A percentile compares a stretch with the other conserved stretches of the same genome.
These are phyloP conservation scores for Tetraselmis chui DNA, from an alignment of 139 green algal genomes.

Conservation along the genomic window DNA sequence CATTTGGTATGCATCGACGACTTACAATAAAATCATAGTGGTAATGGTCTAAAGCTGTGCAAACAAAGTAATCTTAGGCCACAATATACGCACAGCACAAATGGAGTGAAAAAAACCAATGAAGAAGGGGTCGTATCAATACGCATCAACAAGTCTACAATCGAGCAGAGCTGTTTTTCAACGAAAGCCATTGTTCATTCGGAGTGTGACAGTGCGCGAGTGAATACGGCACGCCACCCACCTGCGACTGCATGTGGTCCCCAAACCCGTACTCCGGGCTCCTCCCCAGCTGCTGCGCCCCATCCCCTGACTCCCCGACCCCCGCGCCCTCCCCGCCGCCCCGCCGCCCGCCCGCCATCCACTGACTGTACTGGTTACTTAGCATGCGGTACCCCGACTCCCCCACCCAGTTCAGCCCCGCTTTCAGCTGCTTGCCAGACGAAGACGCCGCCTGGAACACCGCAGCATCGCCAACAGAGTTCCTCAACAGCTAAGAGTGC, in stretches of 20 bases:
- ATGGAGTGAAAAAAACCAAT: too few species aligned
- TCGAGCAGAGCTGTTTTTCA: too few species aligned
- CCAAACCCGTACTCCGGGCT: not conserved
- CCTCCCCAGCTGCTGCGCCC: not conserved
- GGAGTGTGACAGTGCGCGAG: too few species aligned
- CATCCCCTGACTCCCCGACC: not conserved
- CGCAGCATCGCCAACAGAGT: not conserved
- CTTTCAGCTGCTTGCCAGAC: slow-evolving; percentile 21
- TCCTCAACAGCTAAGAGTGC: not conserved
- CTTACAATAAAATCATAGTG: too few species aligned
- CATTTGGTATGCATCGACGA: too few species aligned
- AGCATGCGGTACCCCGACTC: slow-evolving; percentile 15
- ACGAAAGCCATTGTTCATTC: too few species aligned
- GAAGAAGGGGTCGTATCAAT: too few species aligned
- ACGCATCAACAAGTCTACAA: too few species aligned
- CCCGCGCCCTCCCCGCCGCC: not conserved
- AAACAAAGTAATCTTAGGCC: too few species aligned
- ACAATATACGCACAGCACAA: too few species aligned
- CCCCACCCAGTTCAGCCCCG: slow-evolving; percentile 7
- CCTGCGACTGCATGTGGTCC: slow-evolving; percentile 16
- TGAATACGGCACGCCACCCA: too few species aligned
- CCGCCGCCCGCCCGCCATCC: slow-evolving; percentile 1
- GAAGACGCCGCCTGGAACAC: slow-evolving; percentile 8
- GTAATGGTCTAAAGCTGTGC: too few species aligned
- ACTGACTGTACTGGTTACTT: slow-evolving; percentile 8